Percentiles rank a stretch among this genome's conserved stretches.
These are phyloP conservation scores for Calophaca sinica DNA, from an alignment of 306 rosid species.

Conservation along the genomic window DNA sequence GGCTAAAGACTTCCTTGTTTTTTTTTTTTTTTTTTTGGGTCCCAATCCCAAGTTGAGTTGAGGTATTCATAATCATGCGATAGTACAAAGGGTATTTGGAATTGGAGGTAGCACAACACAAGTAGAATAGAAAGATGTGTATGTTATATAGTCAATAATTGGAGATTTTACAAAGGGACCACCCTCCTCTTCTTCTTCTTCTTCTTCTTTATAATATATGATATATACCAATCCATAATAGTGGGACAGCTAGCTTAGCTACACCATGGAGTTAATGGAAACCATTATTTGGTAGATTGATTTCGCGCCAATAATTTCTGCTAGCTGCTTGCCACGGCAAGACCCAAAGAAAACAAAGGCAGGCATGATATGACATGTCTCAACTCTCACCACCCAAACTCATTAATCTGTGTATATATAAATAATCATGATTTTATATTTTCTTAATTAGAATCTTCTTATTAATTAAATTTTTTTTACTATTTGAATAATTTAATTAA, in stretches of 20 bases:
- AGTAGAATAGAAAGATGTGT: not conserved
- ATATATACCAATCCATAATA: not conserved
- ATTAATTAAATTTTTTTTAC: no score
- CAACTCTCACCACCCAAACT: no score
- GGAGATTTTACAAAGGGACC: conserved; percentile 41
- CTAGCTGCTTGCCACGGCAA: not conserved
- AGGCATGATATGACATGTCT: no score
- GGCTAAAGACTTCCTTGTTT: not conserved
- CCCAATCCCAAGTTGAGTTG: not conserved
- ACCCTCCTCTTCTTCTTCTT: not conserved
- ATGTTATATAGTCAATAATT: conserved; percentile 1
- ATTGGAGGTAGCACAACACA: no score
- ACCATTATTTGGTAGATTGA: conserved; percentile 22
- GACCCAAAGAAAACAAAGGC: no score
- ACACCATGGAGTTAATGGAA: no score
- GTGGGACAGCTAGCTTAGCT: conserved; percentile 16
- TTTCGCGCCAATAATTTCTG: conserved; percentile 41
- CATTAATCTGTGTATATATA: no score
- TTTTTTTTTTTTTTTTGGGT: not conserved
- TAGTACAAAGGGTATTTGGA: not conserved
- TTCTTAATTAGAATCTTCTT: no score
- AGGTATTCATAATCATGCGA: no score
- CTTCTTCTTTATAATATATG: not conserved
- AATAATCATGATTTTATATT: no score
- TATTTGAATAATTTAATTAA: no score